Evolutionary conservation across 1,284 basidiomycete genomes (phyloP).

Genomic region (Ganoderma sinense): DNA sequence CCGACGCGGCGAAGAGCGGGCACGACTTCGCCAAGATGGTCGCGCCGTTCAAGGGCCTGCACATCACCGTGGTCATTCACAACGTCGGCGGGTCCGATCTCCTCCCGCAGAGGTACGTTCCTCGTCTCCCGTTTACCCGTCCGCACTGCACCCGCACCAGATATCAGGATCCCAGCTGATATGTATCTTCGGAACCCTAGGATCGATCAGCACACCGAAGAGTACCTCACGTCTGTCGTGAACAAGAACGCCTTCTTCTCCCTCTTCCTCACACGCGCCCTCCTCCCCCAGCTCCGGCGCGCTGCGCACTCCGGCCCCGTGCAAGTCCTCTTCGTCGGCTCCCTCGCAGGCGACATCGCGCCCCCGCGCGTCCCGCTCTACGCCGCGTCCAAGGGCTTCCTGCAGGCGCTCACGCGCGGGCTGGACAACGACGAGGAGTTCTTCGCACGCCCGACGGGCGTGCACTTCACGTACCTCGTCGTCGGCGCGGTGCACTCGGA

Average conservation of each 20-base stretch:
- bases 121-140: no score
- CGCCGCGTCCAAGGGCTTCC: slow-evolving; percentile 36
- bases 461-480: slow-evolving; percentile 34
- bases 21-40: slow-evolving; percentile 35
- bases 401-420: slow-evolving; percentile 33
- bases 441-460: slow-evolving; percentile 31
- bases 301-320: slow-evolving; percentile 33
- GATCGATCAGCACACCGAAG: slow-evolving; percentile 33
- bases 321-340: slow-evolving; percentile 37
- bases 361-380: slow-evolving; percentile 36
- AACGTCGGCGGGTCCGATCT: slow-evolving; percentile 38
- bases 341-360: slow-evolving; percentile 31
- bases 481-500: slow-evolving; percentile 35
- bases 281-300: slow-evolving; percentile 37
- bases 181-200: slow-evolving; percentile 20
- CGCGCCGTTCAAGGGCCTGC: slow-evolving; percentile 34
- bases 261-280: slow-evolving; percentile 36
- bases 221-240: slow-evolving; percentile 28
- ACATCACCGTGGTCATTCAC: slow-evolving; percentile 41
- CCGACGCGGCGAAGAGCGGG: slow-evolving; percentile 32
- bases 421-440: slow-evolving; percentile 38
- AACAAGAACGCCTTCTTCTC: slow-evolving; percentile 37
- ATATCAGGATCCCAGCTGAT: neutral
- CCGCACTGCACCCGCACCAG: neutral
- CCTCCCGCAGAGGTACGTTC: slow-evolving; percentile 26